Base-by-base conservation (phyloP, 441 rosid genomes). In the Cnidoscolus chayamansa region DNA sequence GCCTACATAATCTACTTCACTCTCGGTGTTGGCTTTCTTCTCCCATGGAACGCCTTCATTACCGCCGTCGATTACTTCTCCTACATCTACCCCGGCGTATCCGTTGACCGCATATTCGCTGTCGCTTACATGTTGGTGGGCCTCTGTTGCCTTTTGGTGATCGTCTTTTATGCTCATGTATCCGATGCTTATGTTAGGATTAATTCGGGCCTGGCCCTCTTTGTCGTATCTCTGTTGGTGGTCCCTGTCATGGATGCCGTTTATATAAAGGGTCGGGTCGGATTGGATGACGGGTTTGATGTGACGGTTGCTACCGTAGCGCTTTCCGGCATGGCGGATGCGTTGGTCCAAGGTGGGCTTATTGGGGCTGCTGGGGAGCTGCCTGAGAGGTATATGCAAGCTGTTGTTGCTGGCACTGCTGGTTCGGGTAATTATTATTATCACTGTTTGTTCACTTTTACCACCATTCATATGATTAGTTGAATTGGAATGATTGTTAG, bases 61-160 rank as follows among this genome's bases (percentile, higher is more conserved):
- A 94, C 98, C 53, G 96, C 96, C 82, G 95, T 94, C 75, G 98
- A 94, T 78, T 91, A 91, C 90, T 94, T 93, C 88, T 78, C 92
- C 72, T 88, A 83, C 85, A 80, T 90, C 81, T 94, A 94, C 76
- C 98, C 98, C 0, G 91, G 86, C 20, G 89, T 83, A 68, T 71
- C 92, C 70, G 93, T 94, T 19, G 98, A 94, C 83, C 93, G 98
- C 40, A 70, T 87, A 72, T 91, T 91, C 77, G 86, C 96, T 76
- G 90, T 91, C 59, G 83, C 72, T 56, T 91, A 91, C 83, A 85
- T 91, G 90, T 63, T 88, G 63, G 83, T 88, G 17, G 86, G 81
- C 30, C 84, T 91, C 35, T 4, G 63, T 57, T 80, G 85, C 76
- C 88, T 87, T 70, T 17, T 88, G 54, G 67, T 89, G 54, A 77